Evolutionary conservation across 2,329 filamentous ascomycete genomes (phyloP), one percentile per base, ranked within the genome.

Genomic region (Scytalidium sp.): DNA sequence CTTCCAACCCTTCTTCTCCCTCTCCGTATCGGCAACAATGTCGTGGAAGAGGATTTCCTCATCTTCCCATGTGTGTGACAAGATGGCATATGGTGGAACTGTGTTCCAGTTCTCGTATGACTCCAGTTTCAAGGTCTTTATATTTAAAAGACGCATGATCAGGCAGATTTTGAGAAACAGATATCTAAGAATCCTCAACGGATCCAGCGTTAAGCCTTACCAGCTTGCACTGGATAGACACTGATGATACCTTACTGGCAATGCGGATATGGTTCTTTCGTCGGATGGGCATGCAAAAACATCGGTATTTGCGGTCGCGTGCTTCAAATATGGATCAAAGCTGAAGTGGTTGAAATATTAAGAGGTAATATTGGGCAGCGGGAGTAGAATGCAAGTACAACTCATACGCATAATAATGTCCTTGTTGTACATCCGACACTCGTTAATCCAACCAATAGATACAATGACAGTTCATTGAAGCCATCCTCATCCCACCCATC

Each of bases 31-130:
- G n/a, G 22, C 20, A 15, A 20, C 40, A 6, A 52, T 25, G 19
- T 47, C 40, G 3, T 53, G 17, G 19, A 50, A 49, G 4, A 39
- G 21, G 5, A 47, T 40, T 29, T 53, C 50, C 8, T 50, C 40
- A 13, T 43, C 43, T n/a, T 27, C 43, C 50, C 47, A 53, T 27
- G 23, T 46, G 22, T 53, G 50, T 17, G 47, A 50, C 39, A 53
- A 27, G 43, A 50, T 50, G 15, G 48, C 47, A 41, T 50, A 53
- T 7, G 29, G 19, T 3, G 46, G 50, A 3, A 45, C 32, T 17
- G 19, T 36, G n/a, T 29, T 27, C n/a, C 22, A 25, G 13, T 36
- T 36, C 44, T 46, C 44, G 23, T 41, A 43, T 5, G 10, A 17
- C 22, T 52, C 50, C 7, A 50, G 43, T 7, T 40, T n/a, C 11